A percentile compares a stretch with the other conserved stretches of the same genome.
Evolutionary conservation across 306 rosid species (phyloP).

Genomic region (Canavalia ensiformis): DNA sequence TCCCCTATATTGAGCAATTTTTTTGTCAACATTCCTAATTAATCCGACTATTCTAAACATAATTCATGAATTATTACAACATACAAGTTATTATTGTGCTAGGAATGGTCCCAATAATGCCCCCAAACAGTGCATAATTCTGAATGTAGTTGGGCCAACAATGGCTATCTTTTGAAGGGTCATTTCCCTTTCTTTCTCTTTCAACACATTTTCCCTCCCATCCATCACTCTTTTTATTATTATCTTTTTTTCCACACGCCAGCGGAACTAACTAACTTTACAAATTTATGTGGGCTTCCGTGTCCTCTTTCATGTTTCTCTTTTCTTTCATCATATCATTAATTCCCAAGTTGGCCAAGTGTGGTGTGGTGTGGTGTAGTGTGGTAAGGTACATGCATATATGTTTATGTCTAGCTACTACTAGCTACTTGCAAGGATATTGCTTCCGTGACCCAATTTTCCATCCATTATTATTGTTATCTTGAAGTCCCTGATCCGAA

Average conservation of each 20-base stretch:
- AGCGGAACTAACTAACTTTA: conserved; percentile 53
- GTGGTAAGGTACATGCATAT: conserved; percentile 60
- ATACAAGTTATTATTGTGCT: conserved; percentile 48
- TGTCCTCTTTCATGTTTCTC: conserved; percentile 45
- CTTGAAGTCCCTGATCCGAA: conserved; percentile 80
- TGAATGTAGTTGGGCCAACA: conserved; percentile 74
- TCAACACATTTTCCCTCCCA: conserved; percentile 46
- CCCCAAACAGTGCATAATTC: conserved; percentile 69
- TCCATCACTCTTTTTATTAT: conserved; percentile 25
- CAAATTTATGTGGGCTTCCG: conserved; percentile 60
- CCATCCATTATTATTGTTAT: conserved; percentile 48
- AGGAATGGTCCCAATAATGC: conserved; percentile 66
- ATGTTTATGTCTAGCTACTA: conserved; percentile 47
- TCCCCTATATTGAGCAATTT: conserved; percentile 61
- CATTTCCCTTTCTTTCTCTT: conserved; percentile 62
- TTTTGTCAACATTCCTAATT: conserved; percentile 57
- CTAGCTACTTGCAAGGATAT: conserved; percentile 41
- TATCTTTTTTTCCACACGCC: conserved; percentile 45
- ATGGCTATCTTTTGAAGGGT: conserved; percentile 62
- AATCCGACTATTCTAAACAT: conserved; percentile 57
- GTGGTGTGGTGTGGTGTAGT: conserved; percentile 58
- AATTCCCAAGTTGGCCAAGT: conserved; percentile 75
- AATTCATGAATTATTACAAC: conserved; percentile 74
- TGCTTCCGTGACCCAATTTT: conserved; percentile 43
- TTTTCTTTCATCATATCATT: conserved; percentile 57